phyloP scores from a whole-genome alignment of 2,329 filamentous ascomycete genomes.

The Aspergillus hiratsukae region DNA sequence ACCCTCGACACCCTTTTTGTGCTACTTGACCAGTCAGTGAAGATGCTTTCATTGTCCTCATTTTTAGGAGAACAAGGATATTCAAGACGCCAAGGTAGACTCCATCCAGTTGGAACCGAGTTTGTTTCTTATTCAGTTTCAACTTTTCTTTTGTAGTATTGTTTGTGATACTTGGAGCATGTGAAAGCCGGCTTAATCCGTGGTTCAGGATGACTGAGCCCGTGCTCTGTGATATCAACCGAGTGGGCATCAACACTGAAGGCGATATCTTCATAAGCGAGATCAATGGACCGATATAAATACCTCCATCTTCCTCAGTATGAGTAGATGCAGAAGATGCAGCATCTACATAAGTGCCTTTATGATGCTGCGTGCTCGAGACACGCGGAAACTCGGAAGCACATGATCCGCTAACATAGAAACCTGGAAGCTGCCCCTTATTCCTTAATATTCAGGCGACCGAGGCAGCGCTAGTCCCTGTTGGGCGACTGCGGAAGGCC shows the following conservation, averaged over 20 bases:
- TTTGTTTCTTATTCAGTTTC: background rate
- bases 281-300: background rate
- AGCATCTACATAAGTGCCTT: background rate
- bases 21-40: background rate
- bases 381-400: conserved; percentile 7
- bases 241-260: background rate
- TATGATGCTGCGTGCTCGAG: background rate
- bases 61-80: background rate
- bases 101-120: background rate
- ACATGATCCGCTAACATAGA: conserved; percentile 10
- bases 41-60: background rate
- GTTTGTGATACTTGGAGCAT: background rate
- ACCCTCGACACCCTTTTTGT: background rate
- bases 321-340: background rate
- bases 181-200: background rate
- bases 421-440: conserved; percentile 15
- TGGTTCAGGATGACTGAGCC: background rate
- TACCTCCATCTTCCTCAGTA: background rate
- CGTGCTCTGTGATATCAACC: background rate
- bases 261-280: background rate
- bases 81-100: background rate
- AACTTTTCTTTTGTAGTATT: background rate
- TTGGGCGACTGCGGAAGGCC: conserved; percentile 22
- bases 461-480: conserved; percentile 20
- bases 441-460: conserved; percentile 11